phyloP scores from a whole-genome alignment of 2,329 filamentous ascomycete species.

The Aspergillus sp. region DNA sequence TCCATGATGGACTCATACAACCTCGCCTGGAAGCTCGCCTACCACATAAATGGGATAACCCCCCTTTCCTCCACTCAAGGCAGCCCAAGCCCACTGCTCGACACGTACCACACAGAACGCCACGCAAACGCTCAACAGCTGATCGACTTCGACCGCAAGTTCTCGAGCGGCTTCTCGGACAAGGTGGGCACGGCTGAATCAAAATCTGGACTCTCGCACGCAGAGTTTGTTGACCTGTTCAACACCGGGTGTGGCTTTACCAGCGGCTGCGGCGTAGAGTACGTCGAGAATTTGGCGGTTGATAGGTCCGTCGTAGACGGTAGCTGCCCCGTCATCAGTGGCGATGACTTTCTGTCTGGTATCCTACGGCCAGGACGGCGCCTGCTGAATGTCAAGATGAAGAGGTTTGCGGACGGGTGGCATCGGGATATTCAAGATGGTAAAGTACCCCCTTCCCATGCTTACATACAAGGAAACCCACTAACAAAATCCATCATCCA shows the following conservation, averaged over 20 bases:
- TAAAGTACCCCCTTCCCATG: conserved; percentile 11
- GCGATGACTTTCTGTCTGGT: conserved; percentile 37
- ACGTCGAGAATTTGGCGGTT: conserved; percentile 33
- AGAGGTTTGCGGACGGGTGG: conserved; percentile 40
- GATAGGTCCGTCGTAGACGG: conserved; percentile 17
- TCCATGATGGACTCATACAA: conserved; percentile 65
- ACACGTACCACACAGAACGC: conserved; percentile 42
- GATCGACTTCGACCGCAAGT: conserved; percentile 42
- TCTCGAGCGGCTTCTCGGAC: conserved; percentile 42
- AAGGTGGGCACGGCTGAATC: conserved; percentile 34
- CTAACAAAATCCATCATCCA: not conserved
- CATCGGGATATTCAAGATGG: conserved; percentile 40
- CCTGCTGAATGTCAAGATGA: conserved; percentile 36
- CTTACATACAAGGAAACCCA: not conserved
- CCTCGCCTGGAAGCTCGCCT: conserved; percentile 45
- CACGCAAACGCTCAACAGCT: conserved; percentile 39
- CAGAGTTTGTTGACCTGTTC: conserved; percentile 38
- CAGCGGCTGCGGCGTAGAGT: conserved; percentile 43
- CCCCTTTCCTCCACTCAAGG: conserved; percentile 16
- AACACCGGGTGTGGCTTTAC: conserved; percentile 40
- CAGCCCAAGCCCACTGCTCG: conserved; percentile 30
- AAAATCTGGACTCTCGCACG: conserved; percentile 33
- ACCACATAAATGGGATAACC: conserved; percentile 39
- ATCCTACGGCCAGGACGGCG: conserved; percentile 38
- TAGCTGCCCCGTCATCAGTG: conserved; percentile 18